Base-by-base conservation (phyloP, 1,139 yeast genomes). In the Barnettozyma hawaiiensis region DNA sequence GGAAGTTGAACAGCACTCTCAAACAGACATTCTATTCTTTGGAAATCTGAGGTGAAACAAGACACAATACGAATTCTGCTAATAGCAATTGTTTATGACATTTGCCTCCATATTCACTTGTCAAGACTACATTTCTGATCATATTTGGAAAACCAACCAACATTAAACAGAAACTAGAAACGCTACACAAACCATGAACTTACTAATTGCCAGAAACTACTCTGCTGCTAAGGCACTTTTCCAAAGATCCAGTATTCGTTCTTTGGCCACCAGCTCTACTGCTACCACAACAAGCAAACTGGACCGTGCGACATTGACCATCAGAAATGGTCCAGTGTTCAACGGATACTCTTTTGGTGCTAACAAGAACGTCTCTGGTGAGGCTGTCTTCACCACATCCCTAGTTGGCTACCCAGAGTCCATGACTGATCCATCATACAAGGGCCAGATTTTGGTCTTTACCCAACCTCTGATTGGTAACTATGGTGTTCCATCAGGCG, bases 331-430 rank as follows among this genome's bases (percentile, higher is more conserved):
- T 19, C 97, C 97, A 22, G 83, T 87, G 34, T 90, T 87, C 72
- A 79, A 76, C 58, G 98, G 98, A 35, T 81, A 78, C 60, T 90
- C 97, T 2, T 92, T 92, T 61, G 98, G 98, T 59, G 96, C 97
- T 41, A 80, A 87, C 65, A 81, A 83, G 53, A 86, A 87, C 57
- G 78, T 87, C 48, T 81, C 95, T 50, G 98, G 98, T 50, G 98
- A 92, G 66, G 96, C 97, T 14, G 98, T 92, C 36, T 92, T 92
- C 71, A 86, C 97, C 38, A 92, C 98, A 29, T 92, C 97, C 6
- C 73, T 92, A 60, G 98, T 92, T 12, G 98, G 98, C 15, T 92
- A 92, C 64, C 97, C 97, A 9, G 98, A 92, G 66, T 86, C 96
- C 19, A 90, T 92, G 96, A 90, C 97, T 22, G 98, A 92, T 64